Percentiles rank a stretch among this genome's conserved stretches.
Evolutionary conservation across 441 rosid species (phyloP).

Genomic region (Croton setiger): DNA sequence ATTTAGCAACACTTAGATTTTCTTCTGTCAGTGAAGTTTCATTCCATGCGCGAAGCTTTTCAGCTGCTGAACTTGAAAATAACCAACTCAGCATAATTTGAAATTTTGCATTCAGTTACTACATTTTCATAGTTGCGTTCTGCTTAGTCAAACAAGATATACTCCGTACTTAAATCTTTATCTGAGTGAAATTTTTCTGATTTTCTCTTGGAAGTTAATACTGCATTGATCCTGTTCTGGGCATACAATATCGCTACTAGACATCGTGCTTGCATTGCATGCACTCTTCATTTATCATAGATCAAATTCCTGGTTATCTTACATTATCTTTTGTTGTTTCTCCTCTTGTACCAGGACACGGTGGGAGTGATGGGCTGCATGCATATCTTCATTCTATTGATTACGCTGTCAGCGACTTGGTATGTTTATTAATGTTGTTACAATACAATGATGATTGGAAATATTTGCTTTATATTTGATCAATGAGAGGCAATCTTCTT

Average conservation of each 20-base stretch:
- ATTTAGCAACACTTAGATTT: neutral
- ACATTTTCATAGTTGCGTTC: neutral
- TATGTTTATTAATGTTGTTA: constrained; percentile 26
- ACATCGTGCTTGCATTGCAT: neutral
- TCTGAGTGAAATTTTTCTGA: neutral
- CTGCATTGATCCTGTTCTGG: neutral
- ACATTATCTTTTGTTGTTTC: neutral
- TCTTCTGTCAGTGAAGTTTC: neutral
- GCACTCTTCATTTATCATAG: neutral
- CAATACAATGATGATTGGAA: neutral
- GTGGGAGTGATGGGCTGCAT: constrained; percentile 93
- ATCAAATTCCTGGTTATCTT: neutral
- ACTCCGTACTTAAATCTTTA: neutral
- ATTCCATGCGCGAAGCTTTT: neutral
- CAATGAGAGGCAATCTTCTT: constrained; percentile 3
- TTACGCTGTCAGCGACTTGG: constrained; percentile 71
- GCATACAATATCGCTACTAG: neutral
- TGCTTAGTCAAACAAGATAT: neutral
- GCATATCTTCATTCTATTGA: constrained; percentile 85
- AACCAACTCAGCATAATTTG: neutral
- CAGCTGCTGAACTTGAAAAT: neutral
- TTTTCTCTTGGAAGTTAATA: neutral
- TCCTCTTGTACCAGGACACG: constrained; percentile 54
- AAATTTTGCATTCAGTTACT: neutral
- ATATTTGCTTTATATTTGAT: neutral